phyloP scores from a whole-genome alignment of 1,284 basidiomycete genomes.

The Gomphus sp. region DNA sequence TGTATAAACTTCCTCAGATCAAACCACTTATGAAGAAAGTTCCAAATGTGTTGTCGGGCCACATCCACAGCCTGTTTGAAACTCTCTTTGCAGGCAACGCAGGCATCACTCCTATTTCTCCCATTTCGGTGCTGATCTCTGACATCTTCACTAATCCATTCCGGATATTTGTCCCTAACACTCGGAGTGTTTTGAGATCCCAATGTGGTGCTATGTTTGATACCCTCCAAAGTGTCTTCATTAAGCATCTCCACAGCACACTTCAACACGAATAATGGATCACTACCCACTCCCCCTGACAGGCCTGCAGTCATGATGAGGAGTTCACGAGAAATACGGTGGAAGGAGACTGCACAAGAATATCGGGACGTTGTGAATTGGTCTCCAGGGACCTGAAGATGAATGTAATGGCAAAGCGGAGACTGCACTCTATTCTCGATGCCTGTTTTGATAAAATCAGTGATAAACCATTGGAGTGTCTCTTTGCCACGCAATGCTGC shows the following conservation, averaged over 20 bases:
- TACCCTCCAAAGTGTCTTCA: not conserved
- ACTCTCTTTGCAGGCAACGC: not conserved
- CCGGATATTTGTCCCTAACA: not conserved
- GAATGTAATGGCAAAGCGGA: not conserved
- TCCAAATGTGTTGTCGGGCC: not conserved
- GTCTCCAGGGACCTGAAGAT: not conserved
- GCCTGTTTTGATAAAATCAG: not conserved
- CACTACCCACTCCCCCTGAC: not conserved
- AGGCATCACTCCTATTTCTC: not conserved
- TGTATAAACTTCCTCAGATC: not conserved
- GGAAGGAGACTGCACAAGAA: not conserved
- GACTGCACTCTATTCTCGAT: not conserved
- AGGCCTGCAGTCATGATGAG: not conserved
- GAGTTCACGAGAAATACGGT: not conserved
- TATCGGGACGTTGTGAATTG: not conserved
- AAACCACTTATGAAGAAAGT: not conserved
- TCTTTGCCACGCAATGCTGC: conserved; percentile 1
- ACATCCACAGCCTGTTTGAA: not conserved
- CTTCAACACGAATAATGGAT: not conserved
- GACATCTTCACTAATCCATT: not conserved
- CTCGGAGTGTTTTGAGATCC: not conserved
- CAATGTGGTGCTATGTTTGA: too few relatives aligned
- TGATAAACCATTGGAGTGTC: not conserved
- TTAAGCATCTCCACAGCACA: not conserved
- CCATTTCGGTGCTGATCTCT: not conserved